Base-by-base conservation (phyloP, 2,329 filamentous ascomycete genomes). In the Sporothrix pallida region DNA sequence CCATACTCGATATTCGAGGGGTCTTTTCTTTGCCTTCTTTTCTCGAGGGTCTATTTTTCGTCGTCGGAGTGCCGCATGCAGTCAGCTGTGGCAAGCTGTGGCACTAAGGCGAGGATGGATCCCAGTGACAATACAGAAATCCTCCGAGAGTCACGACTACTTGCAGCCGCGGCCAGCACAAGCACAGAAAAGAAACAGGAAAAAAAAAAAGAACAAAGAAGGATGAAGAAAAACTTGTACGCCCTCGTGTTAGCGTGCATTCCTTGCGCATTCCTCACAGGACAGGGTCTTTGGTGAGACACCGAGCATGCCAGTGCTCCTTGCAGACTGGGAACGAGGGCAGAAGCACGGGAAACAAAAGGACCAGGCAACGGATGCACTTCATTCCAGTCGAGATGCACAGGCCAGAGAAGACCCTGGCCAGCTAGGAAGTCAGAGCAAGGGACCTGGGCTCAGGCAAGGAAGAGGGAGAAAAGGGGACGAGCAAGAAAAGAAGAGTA, bases 271-370 rank as follows among this genome's bases (percentile, higher is more conserved):
- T 68, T 50, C 46, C 65, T 68, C 65, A n/a, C 23, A 69, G 26
- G 8, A 42, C 23, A 67, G 42, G 62, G 62, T 67, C 42, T 54
- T 23, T 68, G 48, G 48, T 69, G 67, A 69, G 67, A 69, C 67
- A 54, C 48, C 67, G 67, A 23, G 48, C 67, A 69, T 69, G 48
- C 67, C 67, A 69, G 67, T 42, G 67, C 67, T 54, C 67, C 67
- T 69, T 69, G 67, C 48, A 54, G 67, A 52, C 46, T 31, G 37
- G 42, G 20, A 67, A 52, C 44, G 13, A 52, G 23, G 46, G 15
- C 46, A 26, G 46, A 31, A 20, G 44, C 44, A 50, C 20, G 13
- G 20, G 9, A 65, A 67, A 48, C 42, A 48, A 67, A 67, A 67
- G 12, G 12, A 26, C 23, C 15, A 31, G 65, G 46, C 46, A 37